Evolutionary conservation across 2,329 filamentous ascomycete species (phyloP), one percentile per base, ranked within the genome.

Genomic region (Sphaerostilbella broomeana): DNA sequence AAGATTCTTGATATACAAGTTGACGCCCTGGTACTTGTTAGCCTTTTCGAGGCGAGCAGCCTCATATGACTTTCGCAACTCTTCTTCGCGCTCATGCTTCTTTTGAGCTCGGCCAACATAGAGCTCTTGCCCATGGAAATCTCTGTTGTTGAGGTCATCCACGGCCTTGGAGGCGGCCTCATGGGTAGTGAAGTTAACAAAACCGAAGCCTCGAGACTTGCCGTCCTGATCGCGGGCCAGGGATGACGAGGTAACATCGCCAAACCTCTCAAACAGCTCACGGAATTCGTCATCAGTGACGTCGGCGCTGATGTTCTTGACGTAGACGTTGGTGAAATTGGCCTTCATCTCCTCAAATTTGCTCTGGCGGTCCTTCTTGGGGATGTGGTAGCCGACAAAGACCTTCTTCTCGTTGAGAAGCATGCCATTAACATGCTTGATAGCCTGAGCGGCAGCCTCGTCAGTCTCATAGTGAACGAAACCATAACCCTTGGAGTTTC

Each of bases 331-430:
- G 74, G 92, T 98, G 78, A 94, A 98, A 77, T 98, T 98, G 67
- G 92, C 92, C 83, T 98, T 98, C 90, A 98, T 98, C 77, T 98
- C 92, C 74, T 98, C 92, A 56, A 97, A 97, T 74, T 98, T 98
- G 86, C 87, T 95, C 79, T 97, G 92, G 58, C 92, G 90, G 63
- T 98, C 92, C 79, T 97, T 97, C 84, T 97, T 97, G 65, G 92
- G 89, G 59, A 98, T 97, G 72, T 98, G 92, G 70, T 95, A 90
- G 50, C 92, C 92, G 54, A 98, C 92, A 56, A 94, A 98, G 50
- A 98, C 92, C 79, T 98, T 98, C 84, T 98, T 98, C 79, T 98
- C 92, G 72, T 98, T 98, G 62, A 98, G 70, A 64, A 98, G 75
- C 92, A 98, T 98, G 65, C 92, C 92, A 67, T 98, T 98, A 61